Conservation (phyloP, 2,329 filamentous ascomycete species). For the Colletotrichum sojae region DNA sequence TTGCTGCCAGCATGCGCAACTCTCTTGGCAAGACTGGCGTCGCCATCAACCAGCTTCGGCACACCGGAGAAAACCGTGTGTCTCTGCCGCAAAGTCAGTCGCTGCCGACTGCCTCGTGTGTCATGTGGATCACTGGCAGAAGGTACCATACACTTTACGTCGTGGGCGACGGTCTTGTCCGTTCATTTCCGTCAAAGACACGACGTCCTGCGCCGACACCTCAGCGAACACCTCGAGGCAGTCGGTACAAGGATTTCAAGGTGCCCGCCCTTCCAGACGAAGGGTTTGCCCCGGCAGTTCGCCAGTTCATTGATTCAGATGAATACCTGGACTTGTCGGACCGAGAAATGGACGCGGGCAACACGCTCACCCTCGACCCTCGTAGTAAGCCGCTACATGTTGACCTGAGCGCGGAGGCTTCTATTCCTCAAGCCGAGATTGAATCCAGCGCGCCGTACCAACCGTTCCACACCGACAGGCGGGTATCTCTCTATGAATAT, state of each 20-base stretch:
- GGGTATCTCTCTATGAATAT: slow-evolving; percentile 84
- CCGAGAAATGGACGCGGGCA: slow-evolving; percentile 67
- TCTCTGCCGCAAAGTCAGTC: slow-evolving; percentile 72
- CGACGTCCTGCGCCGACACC: slow-evolving; percentile 68
- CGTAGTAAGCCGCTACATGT: slow-evolving; percentile 54
- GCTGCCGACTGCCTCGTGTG: slow-evolving; percentile 70
- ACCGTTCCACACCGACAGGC: slow-evolving; percentile 92
- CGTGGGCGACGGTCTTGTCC: slow-evolving; percentile 75
- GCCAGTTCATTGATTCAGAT: slow-evolving; percentile 69
- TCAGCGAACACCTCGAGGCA: slow-evolving; percentile 66
- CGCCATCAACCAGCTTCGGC: slow-evolving; percentile 78
- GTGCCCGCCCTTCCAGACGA: slow-evolving; percentile 75
- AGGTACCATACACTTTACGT: slow-evolving; percentile 75
- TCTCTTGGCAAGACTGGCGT: slow-evolving; percentile 82
- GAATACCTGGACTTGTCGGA: slow-evolving; percentile 69
- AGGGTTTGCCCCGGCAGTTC: slow-evolving; percentile 68
- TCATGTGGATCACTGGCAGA: slow-evolving; percentile 75
- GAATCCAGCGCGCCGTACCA: slow-evolving; percentile 97
- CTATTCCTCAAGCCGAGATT: slow-evolving; percentile 85
- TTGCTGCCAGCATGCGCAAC: slow-evolving; percentile 81
- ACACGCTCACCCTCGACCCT: slow-evolving; percentile 66
- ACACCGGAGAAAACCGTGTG: slow-evolving; percentile 82
- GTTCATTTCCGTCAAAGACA: slow-evolving; percentile 74
- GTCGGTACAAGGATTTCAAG: slow-evolving; percentile 76
- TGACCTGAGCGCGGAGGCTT: slow-evolving; percentile 70